A percentile compares a stretch with the other conserved stretches of the same genome.
Conservation (phyloP, 345 rosid genomes). For the Syzygium aromaticum region DNA sequence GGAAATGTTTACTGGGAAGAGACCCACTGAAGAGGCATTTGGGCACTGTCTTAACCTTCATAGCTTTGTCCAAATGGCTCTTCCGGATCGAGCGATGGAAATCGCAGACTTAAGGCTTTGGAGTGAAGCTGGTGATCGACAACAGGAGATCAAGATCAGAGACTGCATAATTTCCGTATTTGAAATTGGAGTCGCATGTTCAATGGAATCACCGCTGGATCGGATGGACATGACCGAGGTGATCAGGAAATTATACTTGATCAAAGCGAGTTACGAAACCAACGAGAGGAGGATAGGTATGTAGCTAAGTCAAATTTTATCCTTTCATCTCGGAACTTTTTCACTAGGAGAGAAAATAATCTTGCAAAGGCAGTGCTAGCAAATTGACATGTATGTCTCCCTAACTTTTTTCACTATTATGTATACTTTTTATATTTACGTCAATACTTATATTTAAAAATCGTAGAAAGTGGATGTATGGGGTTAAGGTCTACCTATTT, state of each 20-base stretch:
- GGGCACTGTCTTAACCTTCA: background rate
- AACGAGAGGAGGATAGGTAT: background rate
- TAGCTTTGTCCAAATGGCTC: background rate
- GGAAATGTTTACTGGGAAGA: background rate
- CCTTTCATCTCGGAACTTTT: background rate
- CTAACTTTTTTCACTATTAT: too few relatives aligned
- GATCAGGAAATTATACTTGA: too few relatives aligned
- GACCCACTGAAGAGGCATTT: background rate
- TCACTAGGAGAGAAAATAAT: background rate
- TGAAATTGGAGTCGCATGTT: background rate
- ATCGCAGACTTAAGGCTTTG: background rate
- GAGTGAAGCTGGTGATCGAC: background rate
- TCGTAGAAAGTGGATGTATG: background rate
- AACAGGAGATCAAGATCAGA: background rate
- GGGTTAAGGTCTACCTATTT: background rate
- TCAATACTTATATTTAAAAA: too few relatives aligned
- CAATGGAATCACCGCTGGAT: rapidly evolving
- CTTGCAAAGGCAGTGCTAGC: too few relatives aligned
- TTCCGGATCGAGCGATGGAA: background rate
- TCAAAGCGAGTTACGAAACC: background rate
- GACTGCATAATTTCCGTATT: background rate
- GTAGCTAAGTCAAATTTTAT: background rate
- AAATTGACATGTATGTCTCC: too few relatives aligned
- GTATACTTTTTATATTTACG: too few relatives aligned
- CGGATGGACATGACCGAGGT: background rate